Percentiles rank a stretch among this genome's conserved stretches.
These are phyloP conservation scores for Ustilago loliicola DNA, from an alignment of 1,284 basidiomycete genomes.

Conservation along the genomic window DNA sequence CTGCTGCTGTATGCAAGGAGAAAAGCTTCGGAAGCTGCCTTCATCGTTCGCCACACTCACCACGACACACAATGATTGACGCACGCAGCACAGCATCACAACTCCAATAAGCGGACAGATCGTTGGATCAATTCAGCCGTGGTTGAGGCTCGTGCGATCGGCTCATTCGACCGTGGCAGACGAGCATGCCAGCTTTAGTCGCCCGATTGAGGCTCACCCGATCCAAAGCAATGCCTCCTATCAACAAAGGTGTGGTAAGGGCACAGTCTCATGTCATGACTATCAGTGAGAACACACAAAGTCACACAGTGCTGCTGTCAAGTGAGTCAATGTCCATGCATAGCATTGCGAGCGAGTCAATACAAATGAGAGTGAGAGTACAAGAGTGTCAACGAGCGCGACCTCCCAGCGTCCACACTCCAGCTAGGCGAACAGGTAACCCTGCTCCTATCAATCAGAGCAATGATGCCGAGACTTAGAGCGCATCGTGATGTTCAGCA, in stretches of 20 bases:
- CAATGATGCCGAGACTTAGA: conserved; percentile 12
- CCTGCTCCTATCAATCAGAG: background rate
- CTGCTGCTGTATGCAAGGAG: conserved; percentile 6
- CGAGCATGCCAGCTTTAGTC: background rate
- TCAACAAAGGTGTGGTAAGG: background rate
- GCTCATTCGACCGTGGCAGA: background rate
- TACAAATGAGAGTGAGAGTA: background rate
- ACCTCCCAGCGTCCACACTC: background rate
- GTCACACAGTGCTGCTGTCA: background rate
- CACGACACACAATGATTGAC: background rate
- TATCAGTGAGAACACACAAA: background rate
- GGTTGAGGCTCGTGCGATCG: background rate
- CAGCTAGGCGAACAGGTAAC: background rate
- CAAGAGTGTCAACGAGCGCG: background rate
- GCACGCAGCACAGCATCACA: conserved; percentile 1
- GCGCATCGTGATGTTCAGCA: conserved; percentile 31
- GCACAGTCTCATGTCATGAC: background rate
- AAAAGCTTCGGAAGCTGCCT: background rate
- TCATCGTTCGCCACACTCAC: background rate
- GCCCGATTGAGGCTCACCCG: background rate
- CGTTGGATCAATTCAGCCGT: background rate
- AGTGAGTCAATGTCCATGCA: conserved; percentile 35
- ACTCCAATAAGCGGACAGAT: background rate
- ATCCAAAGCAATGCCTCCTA: background rate
- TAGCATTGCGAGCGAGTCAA: conserved; percentile 20